These are phyloP conservation scores for Colletotrichum sp. DNA, from an alignment of 2,329 filamentous ascomycete species.

Conservation along the genomic window DNA sequence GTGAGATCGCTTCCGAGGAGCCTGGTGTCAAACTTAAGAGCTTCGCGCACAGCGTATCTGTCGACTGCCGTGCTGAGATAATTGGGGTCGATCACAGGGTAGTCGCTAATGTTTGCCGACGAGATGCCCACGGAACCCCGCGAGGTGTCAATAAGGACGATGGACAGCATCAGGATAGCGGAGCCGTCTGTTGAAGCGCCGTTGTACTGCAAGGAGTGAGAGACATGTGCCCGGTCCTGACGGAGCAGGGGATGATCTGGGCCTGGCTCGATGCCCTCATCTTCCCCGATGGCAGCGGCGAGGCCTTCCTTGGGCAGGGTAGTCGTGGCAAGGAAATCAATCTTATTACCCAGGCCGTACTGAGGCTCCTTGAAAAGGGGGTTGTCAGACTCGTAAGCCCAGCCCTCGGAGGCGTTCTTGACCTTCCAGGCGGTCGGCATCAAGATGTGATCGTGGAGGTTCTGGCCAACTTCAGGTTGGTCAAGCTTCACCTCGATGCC, in stretches of 20 bases:
- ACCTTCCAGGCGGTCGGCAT: slow-evolving; percentile 33
- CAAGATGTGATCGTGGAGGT: slow-evolving; percentile 56
- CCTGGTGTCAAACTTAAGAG: slow-evolving; percentile 27
- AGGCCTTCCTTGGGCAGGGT: slow-evolving; percentile 32
- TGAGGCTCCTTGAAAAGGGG: slow-evolving; percentile 38
- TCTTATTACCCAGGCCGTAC: slow-evolving; percentile 38
- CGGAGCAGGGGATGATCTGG: slow-evolving; percentile 36
- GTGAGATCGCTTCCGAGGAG: slow-evolving; percentile 24
- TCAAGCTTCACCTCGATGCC: slow-evolving; percentile 46
- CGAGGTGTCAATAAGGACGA: slow-evolving; percentile 30
- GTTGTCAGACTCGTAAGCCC: slow-evolving; percentile 31
- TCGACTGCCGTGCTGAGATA: slow-evolving; percentile 33
- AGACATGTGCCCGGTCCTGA: slow-evolving; percentile 1
- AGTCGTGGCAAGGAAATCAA: slow-evolving; percentile 40
- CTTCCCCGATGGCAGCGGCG: slow-evolving; percentile 34
- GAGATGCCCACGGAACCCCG: slow-evolving; percentile 30
- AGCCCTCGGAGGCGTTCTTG: slow-evolving; percentile 35
- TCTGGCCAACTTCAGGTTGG: slow-evolving; percentile 53
- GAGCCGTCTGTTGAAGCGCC: slow-evolving; percentile 4
- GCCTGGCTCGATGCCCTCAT: slow-evolving; percentile 29
- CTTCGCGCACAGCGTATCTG: slow-evolving; percentile 30
- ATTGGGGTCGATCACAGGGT: slow-evolving; percentile 33
- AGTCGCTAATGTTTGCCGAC: slow-evolving; percentile 22
- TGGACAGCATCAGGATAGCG: slow-evolving; percentile 21
- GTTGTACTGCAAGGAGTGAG: background rate